Conservation (phyloP, 345 rosid species). For the Eutrema heterophyllum region DNA sequence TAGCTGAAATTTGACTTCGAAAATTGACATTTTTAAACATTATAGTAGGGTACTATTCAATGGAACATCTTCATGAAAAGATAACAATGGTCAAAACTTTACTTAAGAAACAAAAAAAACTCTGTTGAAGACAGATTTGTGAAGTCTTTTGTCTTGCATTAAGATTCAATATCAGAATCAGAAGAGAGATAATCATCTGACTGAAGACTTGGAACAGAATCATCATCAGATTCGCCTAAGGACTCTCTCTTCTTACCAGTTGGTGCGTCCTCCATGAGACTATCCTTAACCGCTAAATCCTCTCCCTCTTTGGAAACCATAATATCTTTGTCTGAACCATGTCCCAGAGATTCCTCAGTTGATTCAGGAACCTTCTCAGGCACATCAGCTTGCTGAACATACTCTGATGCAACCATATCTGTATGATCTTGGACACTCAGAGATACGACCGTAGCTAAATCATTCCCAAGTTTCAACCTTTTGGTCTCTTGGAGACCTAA, state of each 20-base stretch:
- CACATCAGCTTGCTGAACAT: constrained; percentile 19
- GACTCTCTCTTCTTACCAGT: constrained; percentile 11
- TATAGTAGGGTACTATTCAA: not conserved
- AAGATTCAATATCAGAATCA: constrained; percentile 31
- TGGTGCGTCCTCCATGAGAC: constrained; percentile 20
- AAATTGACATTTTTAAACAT: not conserved
- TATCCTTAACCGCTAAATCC: constrained; percentile 10
- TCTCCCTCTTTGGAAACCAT: constrained; percentile 15
- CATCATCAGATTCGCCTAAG: constrained; percentile 27
- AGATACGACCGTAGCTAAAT: constrained; percentile 24
- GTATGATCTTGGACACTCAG: constrained; percentile 24
- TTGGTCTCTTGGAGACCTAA: constrained; percentile 12
- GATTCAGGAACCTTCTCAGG: constrained; percentile 19
- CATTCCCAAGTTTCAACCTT: constrained; percentile 22
- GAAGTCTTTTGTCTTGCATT: not conserved
- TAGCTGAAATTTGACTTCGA: too few species aligned
- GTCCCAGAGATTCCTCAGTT: constrained; percentile 27
- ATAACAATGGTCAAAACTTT: constrained; percentile 2
- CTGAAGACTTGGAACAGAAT: constrained; percentile 20
- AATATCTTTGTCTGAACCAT: constrained; percentile 20
- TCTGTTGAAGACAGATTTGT: not conserved
- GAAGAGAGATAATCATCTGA: constrained; percentile 20
- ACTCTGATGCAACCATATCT: constrained; percentile 25
- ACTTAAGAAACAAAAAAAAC: not conserved
- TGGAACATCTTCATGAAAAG: not conserved